Conservation (phyloP, 352 stramenopile species). For the Phytophthora vignae region DNA sequence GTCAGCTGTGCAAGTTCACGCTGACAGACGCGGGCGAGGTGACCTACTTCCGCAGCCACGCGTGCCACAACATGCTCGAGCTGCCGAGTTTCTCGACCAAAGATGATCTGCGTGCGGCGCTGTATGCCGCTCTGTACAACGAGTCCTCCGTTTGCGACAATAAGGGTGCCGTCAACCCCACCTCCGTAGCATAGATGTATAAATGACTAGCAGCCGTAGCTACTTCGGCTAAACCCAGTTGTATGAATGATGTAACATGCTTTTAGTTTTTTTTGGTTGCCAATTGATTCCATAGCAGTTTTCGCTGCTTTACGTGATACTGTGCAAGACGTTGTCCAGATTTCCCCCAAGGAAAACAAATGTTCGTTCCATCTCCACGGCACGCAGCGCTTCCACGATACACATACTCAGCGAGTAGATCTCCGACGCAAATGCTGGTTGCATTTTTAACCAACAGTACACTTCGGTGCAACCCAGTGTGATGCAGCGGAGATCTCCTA, state of each 20-base stretch:
- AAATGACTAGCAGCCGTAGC: not conserved
- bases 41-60: constrained; percentile 62
- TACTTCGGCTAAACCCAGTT: not conserved
- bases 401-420: constrained; percentile 11
- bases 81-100: constrained; percentile 91
- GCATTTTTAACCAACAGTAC: not conserved
- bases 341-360: not conserved
- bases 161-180: not conserved
- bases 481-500: not conserved
- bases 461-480: constrained; percentile 3
- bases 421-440: not conserved
- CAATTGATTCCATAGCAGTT: not conserved
- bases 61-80: constrained; percentile 91
- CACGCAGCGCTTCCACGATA: constrained; percentile 5
- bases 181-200: constrained; percentile 33
- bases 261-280: not conserved
- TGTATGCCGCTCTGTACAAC: constrained; percentile 60
- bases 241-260: not conserved
- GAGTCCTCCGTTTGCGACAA: constrained; percentile 30
- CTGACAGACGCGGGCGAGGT: constrained; percentile 29
- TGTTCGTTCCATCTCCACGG: not conserved
- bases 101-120: constrained; percentile 64
- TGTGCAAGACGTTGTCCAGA: not conserved
- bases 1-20: constrained; percentile 72
- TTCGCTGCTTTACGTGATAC: not conserved